These are phyloP conservation scores for Physcomitrellopsis africana DNA, from an alignment of 225 moss, liverwort and hornwort genomes.

Conservation along the genomic window DNA sequence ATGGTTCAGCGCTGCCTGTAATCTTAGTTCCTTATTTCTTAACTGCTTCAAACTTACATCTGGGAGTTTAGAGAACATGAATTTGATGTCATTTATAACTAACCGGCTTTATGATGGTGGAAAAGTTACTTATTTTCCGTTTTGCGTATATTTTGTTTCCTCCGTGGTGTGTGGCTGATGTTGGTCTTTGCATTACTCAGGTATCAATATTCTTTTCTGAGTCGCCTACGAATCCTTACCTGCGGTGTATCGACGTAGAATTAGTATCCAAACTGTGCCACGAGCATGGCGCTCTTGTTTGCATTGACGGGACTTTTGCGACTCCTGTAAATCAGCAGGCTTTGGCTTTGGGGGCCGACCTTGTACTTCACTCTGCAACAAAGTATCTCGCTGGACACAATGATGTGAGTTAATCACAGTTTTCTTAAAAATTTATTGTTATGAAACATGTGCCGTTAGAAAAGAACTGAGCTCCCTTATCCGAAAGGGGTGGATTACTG, in stretches of 20 bases:
- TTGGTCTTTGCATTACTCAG: constrained; percentile 47
- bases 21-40: not conserved
- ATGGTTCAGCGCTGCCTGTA: constrained; percentile 5
- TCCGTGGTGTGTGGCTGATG: not conserved
- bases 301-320: constrained; percentile 99
- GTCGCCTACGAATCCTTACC: constrained; percentile 96
- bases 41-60: not conserved
- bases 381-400: constrained; percentile 99
- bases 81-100: not conserved
- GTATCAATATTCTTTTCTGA: constrained; percentile 99
- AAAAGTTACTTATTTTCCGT: not conserved
- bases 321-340: constrained; percentile 97
- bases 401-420: constrained; percentile 62
- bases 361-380: constrained; percentile 95
- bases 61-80: not conserved
- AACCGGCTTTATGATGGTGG: not conserved
- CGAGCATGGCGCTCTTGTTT: constrained; percentile 77
- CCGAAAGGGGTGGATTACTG: no score
- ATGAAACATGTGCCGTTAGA: no score
- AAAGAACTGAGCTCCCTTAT: no score
- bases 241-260: constrained; percentile 96
- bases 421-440: no score
- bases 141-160: constrained; percentile 4
- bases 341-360: constrained; percentile 90
- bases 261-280: constrained; percentile 91